These are phyloP conservation scores for Wickerhamomyces sp. DNA, from an alignment of 1,139 yeast species.

Conservation along the genomic window DNA sequence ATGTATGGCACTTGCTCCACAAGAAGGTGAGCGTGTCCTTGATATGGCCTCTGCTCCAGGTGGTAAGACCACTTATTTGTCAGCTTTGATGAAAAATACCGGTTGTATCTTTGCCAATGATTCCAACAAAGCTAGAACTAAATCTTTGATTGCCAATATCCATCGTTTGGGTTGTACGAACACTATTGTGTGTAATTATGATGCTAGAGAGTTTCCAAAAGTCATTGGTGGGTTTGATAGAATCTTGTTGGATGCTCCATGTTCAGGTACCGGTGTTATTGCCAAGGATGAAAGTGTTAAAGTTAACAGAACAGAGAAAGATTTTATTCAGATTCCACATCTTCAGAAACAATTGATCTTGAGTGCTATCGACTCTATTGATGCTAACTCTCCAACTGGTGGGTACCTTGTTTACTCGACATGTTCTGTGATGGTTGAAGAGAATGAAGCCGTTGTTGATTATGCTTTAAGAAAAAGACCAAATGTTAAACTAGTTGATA, in stretches of 20 bases:
- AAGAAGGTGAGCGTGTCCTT: conserved; percentile 87
- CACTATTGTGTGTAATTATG: conserved; percentile 95
- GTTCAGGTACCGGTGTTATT: conserved; percentile 99
- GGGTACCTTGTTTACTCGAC: conserved; percentile 96
- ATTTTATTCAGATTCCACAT: conserved; percentile 94
- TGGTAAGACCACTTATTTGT: conserved; percentile 94
- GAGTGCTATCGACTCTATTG: conserved; percentile 96
- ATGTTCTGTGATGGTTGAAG: conserved; percentile 97
- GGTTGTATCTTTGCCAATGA: conserved; percentile 98
- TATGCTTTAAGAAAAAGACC: conserved; percentile 96
- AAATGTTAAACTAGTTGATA: conserved; percentile 88
- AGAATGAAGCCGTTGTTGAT: conserved; percentile 98
- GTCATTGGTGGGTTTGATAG: conserved; percentile 98
- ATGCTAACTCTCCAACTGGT: conserved; percentile 85
- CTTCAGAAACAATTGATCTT: conserved; percentile 89
- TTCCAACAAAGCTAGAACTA: conserved; percentile 92
- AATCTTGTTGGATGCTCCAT: conserved; percentile 94
- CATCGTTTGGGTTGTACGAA: conserved; percentile 96
- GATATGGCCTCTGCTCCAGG: conserved; percentile 99
- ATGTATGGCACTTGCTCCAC: conserved; percentile 95
- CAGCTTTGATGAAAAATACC: conserved; percentile 96
- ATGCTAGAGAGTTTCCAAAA: conserved; percentile 97
- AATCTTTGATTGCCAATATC: conserved; percentile 92
- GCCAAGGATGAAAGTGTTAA: conserved; percentile 96
- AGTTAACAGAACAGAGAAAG: conserved; percentile 90